Conservation (phyloP, 768 basidiomycete genomes). For the Russula ochroleuca region DNA sequence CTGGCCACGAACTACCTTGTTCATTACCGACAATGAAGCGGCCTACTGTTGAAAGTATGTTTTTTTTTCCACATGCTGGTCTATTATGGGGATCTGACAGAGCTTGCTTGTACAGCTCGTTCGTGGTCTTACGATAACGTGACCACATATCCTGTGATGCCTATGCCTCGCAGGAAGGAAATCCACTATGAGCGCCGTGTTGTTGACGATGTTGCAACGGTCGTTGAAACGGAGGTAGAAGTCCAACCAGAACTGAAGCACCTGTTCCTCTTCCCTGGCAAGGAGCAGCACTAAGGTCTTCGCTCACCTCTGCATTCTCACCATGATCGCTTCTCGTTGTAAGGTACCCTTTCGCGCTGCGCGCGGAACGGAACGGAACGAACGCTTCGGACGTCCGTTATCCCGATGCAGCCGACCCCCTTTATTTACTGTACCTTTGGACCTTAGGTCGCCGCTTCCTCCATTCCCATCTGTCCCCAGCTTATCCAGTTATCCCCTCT, state of each 20-base stretch:
- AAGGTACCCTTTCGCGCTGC: too few relatives aligned
- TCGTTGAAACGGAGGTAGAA: constrained; percentile 52
- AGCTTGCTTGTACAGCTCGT: constrained; percentile 42
- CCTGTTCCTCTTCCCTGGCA: constrained; percentile 64
- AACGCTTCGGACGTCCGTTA: too few relatives aligned
- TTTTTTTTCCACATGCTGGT: neutral
- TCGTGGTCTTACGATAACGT: constrained; percentile 77
- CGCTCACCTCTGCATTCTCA: constrained; percentile 9
- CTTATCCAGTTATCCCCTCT: too few relatives aligned
- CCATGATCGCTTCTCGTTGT: constrained; percentile 5
- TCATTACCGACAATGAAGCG: constrained; percentile 35
- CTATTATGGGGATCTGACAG: constrained; percentile 20
- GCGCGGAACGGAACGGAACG: too few relatives aligned
- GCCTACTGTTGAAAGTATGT: constrained; percentile 52
- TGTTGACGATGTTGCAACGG: constrained; percentile 47
- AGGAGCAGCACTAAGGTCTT: constrained; percentile 28
- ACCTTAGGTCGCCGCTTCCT: too few relatives aligned
- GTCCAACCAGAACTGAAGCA: constrained; percentile 54
- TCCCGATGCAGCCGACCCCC: too few relatives aligned
- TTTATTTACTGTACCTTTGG: too few relatives aligned
- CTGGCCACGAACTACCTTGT: constrained; percentile 28
- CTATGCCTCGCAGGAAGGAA: constrained; percentile 46
- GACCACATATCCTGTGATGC: constrained; percentile 59
- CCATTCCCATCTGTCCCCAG: too few relatives aligned
- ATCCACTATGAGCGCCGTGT: constrained; percentile 47